phyloP scores from a whole-genome alignment of 1,139 yeast species.

The Pneumocystis canis region DNA sequence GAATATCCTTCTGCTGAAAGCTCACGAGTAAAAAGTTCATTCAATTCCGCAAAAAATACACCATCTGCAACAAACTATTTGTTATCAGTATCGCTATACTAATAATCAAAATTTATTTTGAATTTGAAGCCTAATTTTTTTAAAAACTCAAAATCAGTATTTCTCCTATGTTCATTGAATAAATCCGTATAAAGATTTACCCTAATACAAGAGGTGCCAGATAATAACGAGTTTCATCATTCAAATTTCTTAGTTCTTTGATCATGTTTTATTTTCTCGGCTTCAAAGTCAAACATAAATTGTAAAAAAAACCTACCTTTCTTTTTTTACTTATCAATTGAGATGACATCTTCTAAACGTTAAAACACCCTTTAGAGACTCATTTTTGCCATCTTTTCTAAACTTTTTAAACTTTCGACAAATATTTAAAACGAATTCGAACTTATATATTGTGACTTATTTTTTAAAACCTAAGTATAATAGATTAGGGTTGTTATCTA shows the following conservation, averaged over 20 bases:
- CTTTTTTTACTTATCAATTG: slow-evolving; percentile 4
- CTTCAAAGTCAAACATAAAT: not conserved
- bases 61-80: slow-evolving; percentile 76
- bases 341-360: not conserved
- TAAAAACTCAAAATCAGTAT: not conserved
- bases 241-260: not conserved
- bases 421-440: not conserved
- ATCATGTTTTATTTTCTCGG: not conserved
- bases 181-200: not conserved
- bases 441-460: not conserved
- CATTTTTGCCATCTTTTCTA: not conserved
- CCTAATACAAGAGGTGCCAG: slow-evolving; percentile 11
- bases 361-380: not conserved
- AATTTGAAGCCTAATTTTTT: not conserved
- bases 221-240: slow-evolving; percentile 5
- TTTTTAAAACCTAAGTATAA: not conserved
- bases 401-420: not conserved
- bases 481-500: not conserved
- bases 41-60: slow-evolving; percentile 99
- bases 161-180: not conserved
- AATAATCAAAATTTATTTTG: not conserved
- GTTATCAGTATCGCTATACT: slow-evolving; percentile 31
- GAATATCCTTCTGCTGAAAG: slow-evolving; percentile 99
- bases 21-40: slow-evolving; percentile 99
- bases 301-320: slow-evolving; percentile 3